Percentiles rank a stretch among this genome's conserved stretches.
These are phyloP conservation scores for Glaciozyma antarctica DNA, from an alignment of 768 basidiomycete species.

Conservation along the genomic window DNA sequence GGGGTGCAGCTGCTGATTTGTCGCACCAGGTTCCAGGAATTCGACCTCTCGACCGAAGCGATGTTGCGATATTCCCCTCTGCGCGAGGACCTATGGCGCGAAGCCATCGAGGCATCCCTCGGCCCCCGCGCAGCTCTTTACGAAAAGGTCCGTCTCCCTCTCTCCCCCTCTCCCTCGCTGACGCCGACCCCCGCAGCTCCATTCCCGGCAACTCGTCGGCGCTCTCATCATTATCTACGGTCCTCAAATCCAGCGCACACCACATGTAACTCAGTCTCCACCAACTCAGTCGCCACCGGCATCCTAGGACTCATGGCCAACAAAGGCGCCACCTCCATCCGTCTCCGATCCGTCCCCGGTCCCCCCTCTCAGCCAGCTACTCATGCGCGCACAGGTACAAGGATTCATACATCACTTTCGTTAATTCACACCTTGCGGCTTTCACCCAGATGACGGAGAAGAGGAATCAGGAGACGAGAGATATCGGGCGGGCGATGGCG, in stretches of 20 bases:
- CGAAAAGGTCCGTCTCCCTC: slow-evolving; percentile 49
- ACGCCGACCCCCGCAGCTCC: slow-evolving; percentile 45
- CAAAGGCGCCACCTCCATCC: slow-evolving; percentile 61
- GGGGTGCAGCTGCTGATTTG: no score
- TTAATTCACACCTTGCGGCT: slow-evolving; percentile 74
- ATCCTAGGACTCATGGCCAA: slow-evolving; percentile 78
- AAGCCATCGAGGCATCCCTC: slow-evolving; percentile 58
- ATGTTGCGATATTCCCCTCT: slow-evolving; percentile 52
- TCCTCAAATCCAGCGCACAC: slow-evolving; percentile 47
- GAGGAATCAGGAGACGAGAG: slow-evolving; percentile 64
- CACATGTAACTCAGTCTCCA: slow-evolving; percentile 56
- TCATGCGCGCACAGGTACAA: slow-evolving; percentile 19
- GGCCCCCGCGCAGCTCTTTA: slow-evolving; percentile 57
- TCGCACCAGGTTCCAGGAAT: slow-evolving; percentile 24
- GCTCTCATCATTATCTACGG: slow-evolving; percentile 65
- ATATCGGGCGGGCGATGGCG: slow-evolving; percentile 52
- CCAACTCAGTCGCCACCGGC: slow-evolving; percentile 57
- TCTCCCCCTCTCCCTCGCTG: not conserved
- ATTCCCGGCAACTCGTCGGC: slow-evolving; percentile 70
- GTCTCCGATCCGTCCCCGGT: slow-evolving; percentile 47
- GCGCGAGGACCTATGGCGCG: slow-evolving; percentile 60
- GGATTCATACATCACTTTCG: slow-evolving; percentile 53
- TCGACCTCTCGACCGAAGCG: slow-evolving; percentile 28
- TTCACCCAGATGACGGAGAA: slow-evolving; percentile 69
- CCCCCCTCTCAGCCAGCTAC: slow-evolving; percentile 25